Percentiles rank a stretch among this genome's conserved stretches.
phyloP scores from a whole-genome alignment of 306 rosid genomes.

The Mimosa bimucronata region DNA sequence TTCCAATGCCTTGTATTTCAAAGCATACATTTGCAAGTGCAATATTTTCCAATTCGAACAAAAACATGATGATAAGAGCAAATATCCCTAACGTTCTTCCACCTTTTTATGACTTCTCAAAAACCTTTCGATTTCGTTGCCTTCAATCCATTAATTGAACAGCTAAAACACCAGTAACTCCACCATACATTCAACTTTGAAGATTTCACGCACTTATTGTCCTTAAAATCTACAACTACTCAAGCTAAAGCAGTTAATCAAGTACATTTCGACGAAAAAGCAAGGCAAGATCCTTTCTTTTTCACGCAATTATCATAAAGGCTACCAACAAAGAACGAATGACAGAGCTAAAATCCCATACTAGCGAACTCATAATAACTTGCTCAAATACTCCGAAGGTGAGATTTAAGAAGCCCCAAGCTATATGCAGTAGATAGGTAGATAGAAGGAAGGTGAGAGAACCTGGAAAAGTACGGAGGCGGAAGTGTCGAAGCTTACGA shows the following conservation, averaged over 20 bases:
- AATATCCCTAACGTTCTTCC: not conserved
- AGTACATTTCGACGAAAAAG: not conserved
- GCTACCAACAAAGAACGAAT: not conserved
- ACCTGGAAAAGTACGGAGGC: not conserved
- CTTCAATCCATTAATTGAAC: not conserved
- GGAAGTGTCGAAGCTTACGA: not conserved
- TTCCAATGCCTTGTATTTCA: not conserved
- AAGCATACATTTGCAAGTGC: too few relatives aligned
- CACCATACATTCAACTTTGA: conserved; percentile 7
- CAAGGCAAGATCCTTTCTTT: not conserved
- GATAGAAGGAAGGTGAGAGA: not conserved
- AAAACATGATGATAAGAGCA: not conserved
- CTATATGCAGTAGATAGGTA: not conserved
- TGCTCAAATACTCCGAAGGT: not conserved
- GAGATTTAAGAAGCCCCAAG: conserved; percentile 7
- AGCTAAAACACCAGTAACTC: not conserved
- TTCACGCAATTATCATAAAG: conserved; percentile 4
- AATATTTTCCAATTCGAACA: not conserved
- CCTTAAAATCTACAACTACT: conserved; percentile 1
- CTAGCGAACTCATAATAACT: not conserved
- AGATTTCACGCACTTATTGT: not conserved
- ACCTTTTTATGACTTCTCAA: not conserved
- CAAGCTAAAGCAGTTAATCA: conserved; percentile 8
- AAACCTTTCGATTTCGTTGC: not conserved
- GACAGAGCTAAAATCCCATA: not conserved